Base-by-base conservation (phyloP, 306 rosid species). In the Prinsepia uniflora region DNA sequence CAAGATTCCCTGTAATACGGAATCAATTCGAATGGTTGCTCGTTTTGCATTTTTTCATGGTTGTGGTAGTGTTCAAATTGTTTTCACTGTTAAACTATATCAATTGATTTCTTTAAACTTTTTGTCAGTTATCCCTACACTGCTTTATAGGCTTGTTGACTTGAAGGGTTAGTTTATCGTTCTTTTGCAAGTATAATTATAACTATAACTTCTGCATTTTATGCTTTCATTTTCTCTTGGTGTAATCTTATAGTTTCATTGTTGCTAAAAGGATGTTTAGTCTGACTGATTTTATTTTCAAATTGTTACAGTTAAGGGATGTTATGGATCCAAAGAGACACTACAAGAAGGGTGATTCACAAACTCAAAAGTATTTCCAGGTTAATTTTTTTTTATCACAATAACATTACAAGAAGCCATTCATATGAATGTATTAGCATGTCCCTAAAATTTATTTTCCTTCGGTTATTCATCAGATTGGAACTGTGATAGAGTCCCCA, bases 301-400 rank as follows among this genome's bases (percentile, higher is more conserved):
- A 62, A 64, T 77, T 55, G 34, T 63, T 81, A 41, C 79, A 93
- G 97, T 66, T 88, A 75, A 90, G 97, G 84, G 70, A 65, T 79
- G 93, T 67, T 54, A 68, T 93, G 57, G 98, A 93, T 88, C 97
- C 98, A 8, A 90, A 88, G 79, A 76, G 94, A 74, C 97, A 90
- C 75, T 93, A 90, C 81, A 93, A 93, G 82, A 90, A 88, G 84
- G 84, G 85, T 34, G 89, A 81, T 69, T 82, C 91, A 30, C 83
- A 90, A 17, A 76, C 81, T 1, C 84, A 87, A 70, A 90, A 88
- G 77, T 93, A 88, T 78, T 86, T 90, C 79, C 97, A 93, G 96
- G 98, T 72, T 81, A 85, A 89, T 81, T 45, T 49, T 6, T 30
- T 30, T n/a, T 4, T 63, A 49, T 52, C 45, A 54, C 36, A 57